These are phyloP conservation scores for Logfia minima DNA, from an alignment of 129 eudicot species.

Conservation along the genomic window DNA sequence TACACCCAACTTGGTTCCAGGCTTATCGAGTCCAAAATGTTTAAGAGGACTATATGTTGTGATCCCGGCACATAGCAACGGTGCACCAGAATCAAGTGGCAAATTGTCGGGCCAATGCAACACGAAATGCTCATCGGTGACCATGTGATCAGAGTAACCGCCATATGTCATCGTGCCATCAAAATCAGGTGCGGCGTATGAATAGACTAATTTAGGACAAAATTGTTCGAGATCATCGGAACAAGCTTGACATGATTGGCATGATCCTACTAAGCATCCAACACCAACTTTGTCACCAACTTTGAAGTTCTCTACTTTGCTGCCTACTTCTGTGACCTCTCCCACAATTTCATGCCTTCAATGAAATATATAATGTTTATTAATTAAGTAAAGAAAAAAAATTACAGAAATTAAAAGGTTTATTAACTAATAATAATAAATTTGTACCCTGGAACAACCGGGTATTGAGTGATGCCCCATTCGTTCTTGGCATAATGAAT, in stretches of 20 bases:
- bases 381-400: no score
- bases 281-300: constrained; percentile 49
- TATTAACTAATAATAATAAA: no score
- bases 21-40: constrained; percentile 42
- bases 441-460: constrained; percentile 44
- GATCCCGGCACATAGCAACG: constrained; percentile 31
- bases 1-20: constrained; percentile 27
- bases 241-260: constrained; percentile 43
- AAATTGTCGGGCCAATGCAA: no score
- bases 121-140: no score
- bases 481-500: constrained; percentile 37
- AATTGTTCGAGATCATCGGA: constrained; percentile 39
- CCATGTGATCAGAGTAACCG: no score
- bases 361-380: no score
- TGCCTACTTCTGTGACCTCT: constrained; percentile 49
- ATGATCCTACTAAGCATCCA: constrained; percentile 43
- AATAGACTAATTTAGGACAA: constrained; percentile 32
- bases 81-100: no score
- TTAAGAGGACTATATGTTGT: constrained; percentile 45
- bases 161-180: constrained; percentile 34
- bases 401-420: no score
- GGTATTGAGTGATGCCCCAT: constrained; percentile 38
- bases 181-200: constrained; percentile 11
- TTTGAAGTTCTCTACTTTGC: constrained; percentile 40
- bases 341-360: constrained; percentile 56